phyloP scores from a whole-genome alignment of 331 rosid species.

The Telfairia occidentalis region DNA sequence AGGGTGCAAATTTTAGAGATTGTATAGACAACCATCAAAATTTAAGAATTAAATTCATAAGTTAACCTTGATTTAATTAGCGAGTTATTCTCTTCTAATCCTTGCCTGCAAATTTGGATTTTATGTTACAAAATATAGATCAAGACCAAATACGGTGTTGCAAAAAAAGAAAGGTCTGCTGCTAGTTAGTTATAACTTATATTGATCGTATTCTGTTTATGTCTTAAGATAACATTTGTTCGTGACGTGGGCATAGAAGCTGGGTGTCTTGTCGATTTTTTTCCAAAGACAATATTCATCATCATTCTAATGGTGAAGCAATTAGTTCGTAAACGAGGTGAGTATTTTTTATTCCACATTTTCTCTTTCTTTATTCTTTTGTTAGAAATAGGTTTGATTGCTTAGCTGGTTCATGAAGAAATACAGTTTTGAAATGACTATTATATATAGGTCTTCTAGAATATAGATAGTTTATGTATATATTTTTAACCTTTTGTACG shows the following conservation, averaged over 20 bases:
- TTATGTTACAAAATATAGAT: not conserved
- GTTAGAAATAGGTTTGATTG: not conserved
- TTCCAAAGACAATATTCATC: not conserved
- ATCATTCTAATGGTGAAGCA: constrained; percentile 22
- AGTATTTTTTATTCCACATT: not conserved
- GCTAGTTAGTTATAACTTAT: not conserved
- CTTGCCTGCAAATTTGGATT: not conserved
- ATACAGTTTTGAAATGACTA: not conserved
- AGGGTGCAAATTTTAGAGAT: too few species aligned
- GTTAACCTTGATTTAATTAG: too few species aligned
- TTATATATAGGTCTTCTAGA: too few species aligned
- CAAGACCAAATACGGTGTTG: not conserved
- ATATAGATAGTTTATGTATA: too few species aligned
- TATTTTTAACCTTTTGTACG: too few species aligned
- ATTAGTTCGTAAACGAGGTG: constrained; percentile 18
- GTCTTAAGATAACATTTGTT: not conserved
- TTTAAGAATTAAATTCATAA: too few species aligned
- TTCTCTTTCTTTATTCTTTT: not conserved
- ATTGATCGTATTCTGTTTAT: not conserved
- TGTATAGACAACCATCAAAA: too few species aligned
- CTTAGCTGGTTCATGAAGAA: not conserved
- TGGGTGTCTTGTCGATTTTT: not conserved
- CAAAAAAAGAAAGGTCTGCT: not conserved
- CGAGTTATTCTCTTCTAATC: not conserved
- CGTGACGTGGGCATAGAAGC: not conserved